A percentile compares a stretch with the other conserved stretches of the same genome.
Conservation (phyloP, 148 eudicot genomes). For the Fagopyrum homotropicum region DNA sequence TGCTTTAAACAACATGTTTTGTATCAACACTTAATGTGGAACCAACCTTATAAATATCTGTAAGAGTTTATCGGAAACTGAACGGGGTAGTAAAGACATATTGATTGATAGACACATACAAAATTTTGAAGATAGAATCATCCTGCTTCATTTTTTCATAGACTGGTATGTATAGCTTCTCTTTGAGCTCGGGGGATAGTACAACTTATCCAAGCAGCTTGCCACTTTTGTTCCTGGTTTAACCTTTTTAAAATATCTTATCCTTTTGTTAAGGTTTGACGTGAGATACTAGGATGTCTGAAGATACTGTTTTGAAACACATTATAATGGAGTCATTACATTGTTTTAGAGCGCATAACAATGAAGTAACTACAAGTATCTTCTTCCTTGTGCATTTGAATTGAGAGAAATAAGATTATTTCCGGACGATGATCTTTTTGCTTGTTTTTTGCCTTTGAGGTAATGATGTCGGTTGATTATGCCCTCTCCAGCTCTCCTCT, state of each 20-base stretch:
- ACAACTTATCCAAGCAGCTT: background rate
- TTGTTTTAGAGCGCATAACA: background rate
- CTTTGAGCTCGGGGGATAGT: background rate
- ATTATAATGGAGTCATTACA: background rate
- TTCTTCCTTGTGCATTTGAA: background rate
- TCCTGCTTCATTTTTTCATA: slow-evolving; percentile 6
- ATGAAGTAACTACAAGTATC: background rate
- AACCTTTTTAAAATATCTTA: background rate
- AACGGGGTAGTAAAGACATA: background rate
- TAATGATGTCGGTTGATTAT: background rate
- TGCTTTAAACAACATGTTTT: background rate
- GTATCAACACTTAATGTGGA: background rate
- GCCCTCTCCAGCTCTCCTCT: background rate
- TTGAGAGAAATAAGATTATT: background rate
- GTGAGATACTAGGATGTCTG: background rate
- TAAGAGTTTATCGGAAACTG: background rate
- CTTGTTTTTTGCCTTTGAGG: background rate
- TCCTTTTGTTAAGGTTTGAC: background rate
- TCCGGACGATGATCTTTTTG: background rate
- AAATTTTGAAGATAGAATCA: background rate
- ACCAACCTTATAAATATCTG: background rate
- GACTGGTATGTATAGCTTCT: background rate
- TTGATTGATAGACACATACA: background rate
- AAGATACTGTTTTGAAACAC: background rate
- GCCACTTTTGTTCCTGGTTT: background rate